Percentiles rank a stretch among this genome's conserved stretches.
Evolutionary conservation across 1,284 basidiomycete genomes (phyloP).

Genomic region (Ceratobasidium sp.): DNA sequence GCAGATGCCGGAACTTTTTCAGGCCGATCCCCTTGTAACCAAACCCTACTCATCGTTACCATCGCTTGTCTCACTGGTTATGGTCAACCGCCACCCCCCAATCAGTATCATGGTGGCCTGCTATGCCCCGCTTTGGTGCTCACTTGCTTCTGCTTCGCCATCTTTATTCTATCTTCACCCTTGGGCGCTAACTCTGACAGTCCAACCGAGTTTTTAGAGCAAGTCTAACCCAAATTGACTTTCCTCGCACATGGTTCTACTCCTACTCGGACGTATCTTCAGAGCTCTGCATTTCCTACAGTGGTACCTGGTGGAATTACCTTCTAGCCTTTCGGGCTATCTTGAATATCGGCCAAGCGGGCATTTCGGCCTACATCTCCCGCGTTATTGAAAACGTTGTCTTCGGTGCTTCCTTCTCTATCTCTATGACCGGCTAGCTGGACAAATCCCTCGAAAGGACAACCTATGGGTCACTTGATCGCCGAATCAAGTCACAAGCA

Average conservation of each 20-base stretch:
- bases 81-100: neutral
- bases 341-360: neutral
- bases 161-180: neutral
- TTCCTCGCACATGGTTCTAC: neutral
- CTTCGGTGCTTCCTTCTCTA: neutral
- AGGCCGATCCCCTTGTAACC: neutral
- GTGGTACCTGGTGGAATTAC: neutral
- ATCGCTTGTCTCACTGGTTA: neutral
- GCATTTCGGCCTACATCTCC: neutral
- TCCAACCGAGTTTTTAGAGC: neutral
- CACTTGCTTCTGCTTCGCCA: neutral
- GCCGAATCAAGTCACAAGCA: neutral
- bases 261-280: neutral
- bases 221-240: neutral
- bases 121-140: too few relatives aligned
- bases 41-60: neutral
- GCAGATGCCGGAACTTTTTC: neutral
- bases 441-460: neutral
- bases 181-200: neutral
- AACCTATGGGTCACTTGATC: neutral
- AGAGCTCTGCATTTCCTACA: neutral
- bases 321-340: neutral
- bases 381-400: neutral
- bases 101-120: too few relatives aligned
- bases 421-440: neutral